Percentiles rank a stretch among this genome's conserved stretches.
Conservation (phyloP, 441 rosid genomes). For the Bruguiera hainesii region DNA sequence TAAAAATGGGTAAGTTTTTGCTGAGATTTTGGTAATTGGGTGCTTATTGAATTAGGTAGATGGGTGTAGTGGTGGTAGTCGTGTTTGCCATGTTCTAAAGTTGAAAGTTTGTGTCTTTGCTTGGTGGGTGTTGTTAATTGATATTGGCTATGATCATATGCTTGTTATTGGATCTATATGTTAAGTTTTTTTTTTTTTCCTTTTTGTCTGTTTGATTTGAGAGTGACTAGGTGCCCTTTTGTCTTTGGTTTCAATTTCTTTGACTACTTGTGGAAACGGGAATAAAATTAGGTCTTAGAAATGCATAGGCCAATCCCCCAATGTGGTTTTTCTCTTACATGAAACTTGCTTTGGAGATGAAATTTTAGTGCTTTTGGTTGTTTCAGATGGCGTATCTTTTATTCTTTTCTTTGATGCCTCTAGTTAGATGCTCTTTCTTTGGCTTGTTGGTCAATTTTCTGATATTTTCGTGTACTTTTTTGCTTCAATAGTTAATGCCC, state of each 20-base stretch:
- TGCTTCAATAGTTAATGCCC: constrained; percentile 1
- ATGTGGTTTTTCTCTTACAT: neutral
- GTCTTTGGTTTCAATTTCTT: neutral
- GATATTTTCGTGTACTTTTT: neutral
- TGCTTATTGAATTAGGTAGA: too few species aligned
- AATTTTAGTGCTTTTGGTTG: neutral
- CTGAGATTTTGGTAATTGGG: too few species aligned
- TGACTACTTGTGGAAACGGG: constrained; percentile 2
- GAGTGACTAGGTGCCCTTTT: neutral
- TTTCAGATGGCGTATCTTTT: neutral
- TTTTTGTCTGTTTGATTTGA: neutral
- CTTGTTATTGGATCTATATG: constrained; percentile 10
- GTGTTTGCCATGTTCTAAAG: too few species aligned
- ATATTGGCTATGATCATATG: constrained; percentile 2
- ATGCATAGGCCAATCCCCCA: constrained; percentile 1
- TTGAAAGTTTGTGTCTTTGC: too few species aligned
- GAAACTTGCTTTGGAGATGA: neutral
- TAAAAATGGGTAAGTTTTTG: too few species aligned
- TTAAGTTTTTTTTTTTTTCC: neutral
- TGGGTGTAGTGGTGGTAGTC: too few species aligned
- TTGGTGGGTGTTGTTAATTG: constrained; percentile 1
- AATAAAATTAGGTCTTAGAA: neutral
- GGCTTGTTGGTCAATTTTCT: neutral
- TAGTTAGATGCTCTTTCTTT: constrained; percentile 1
- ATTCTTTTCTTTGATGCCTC: neutral